Conservation (phyloP, 2,329 filamentous ascomycete species). For the Aspergillus sp. region DNA sequence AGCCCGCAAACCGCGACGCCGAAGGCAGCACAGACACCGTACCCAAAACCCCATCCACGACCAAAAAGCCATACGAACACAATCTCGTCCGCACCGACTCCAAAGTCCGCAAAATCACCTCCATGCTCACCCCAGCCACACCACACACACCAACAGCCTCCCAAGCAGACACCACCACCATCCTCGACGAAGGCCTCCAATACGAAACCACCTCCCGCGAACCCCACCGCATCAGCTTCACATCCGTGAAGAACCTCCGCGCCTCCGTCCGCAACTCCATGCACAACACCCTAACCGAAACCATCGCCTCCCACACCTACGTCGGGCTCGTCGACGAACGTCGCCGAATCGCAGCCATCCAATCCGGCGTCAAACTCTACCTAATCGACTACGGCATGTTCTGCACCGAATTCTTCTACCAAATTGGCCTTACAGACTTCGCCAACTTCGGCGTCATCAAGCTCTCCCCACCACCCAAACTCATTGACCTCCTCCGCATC, state of each 20-base stretch:
- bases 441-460: constrained; percentile 86
- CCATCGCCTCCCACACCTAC: constrained; percentile 86
- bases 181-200: constrained; percentile 55
- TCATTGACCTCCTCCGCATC: constrained; percentile 70
- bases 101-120: constrained; percentile 88
- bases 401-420: constrained; percentile 90
- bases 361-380: constrained; percentile 88
- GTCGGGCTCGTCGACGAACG: constrained; percentile 88
- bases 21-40: constrained; percentile 33
- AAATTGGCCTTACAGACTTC: constrained; percentile 91
- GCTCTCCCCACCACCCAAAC: constrained; percentile 72
- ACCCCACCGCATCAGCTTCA: constrained; percentile 69
- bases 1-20: constrained; percentile 32
- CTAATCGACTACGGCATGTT: constrained; percentile 89
- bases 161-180: constrained; percentile 36
- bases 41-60: constrained; percentile 32
- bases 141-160: constrained; percentile 20
- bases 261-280: constrained; percentile 76
- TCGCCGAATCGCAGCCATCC: constrained; percentile 85
- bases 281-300: constrained; percentile 82
- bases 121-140: constrained; percentile 75
- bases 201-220: constrained; percentile 75
- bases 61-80: constrained; percentile 71
- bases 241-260: constrained; percentile 83
- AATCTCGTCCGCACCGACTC: constrained; percentile 89